phyloP scores from a whole-genome alignment of 2,329 filamentous ascomycete genomes.

The Ascochyta viciae-villosae region DNA sequence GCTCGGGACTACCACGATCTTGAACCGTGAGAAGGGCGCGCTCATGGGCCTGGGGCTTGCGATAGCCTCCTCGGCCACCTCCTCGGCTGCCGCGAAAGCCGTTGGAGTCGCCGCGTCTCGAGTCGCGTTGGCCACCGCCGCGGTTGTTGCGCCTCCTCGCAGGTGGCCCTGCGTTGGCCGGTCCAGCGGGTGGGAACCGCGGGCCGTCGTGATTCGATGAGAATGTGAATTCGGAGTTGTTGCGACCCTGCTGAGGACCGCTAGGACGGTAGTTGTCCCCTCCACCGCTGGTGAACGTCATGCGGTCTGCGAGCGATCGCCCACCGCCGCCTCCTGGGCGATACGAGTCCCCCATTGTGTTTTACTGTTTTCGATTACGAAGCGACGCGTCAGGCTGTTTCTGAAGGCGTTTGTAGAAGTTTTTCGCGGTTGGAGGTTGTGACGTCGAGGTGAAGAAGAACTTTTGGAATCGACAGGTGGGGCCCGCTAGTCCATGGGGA shows the following conservation, averaged over 20 bases:
- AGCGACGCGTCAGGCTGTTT: conserved; percentile 8
- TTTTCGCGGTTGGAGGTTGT: conserved; percentile 11
- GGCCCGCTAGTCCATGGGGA: conserved; percentile 17
- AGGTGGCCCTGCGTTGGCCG: conserved; percentile 26
- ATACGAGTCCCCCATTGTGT: conserved; percentile 37
- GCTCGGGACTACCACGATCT: conserved; percentile 54
- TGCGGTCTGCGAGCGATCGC: conserved; percentile 36
- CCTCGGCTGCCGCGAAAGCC: conserved; percentile 18
- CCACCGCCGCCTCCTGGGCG: conserved; percentile 27
- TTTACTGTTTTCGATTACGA: conserved; percentile 10
- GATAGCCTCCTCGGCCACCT: conserved; percentile 26
- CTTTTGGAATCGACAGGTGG: conserved; percentile 25
- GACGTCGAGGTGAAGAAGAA: conserved; percentile 15
- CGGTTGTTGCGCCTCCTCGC: conserved; percentile 26
- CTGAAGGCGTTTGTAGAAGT: background rate
- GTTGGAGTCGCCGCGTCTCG: conserved; percentile 30
- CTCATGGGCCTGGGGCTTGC: conserved; percentile 49
- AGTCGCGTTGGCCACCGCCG: conserved; percentile 26
- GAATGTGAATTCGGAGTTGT: conserved; percentile 45
- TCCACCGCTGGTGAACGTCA: conserved; percentile 37
- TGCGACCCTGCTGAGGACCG: conserved; percentile 20
- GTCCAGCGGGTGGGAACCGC: conserved; percentile 38
- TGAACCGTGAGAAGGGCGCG: conserved; percentile 54
- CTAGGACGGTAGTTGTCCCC: conserved; percentile 40
- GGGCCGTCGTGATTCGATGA: conserved; percentile 36